Evolutionary conservation across 495 filamentous ascomycete genomes (phyloP).

Genomic region (Hyaloscypha variabilis): DNA sequence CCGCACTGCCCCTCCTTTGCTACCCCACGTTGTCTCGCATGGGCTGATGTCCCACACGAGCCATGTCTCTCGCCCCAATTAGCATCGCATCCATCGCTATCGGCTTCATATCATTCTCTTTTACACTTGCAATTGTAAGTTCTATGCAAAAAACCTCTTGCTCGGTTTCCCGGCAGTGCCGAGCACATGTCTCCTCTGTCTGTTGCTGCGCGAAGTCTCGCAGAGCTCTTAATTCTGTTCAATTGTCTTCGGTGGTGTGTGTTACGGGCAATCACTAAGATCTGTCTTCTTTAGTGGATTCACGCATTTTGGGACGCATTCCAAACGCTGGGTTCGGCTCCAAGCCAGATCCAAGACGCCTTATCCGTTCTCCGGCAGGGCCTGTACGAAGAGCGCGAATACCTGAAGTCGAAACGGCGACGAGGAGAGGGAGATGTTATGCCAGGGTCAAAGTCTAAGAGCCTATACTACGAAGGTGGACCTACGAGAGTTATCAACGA

Average conservation of each 20-base stretch:
- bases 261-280: background rate
- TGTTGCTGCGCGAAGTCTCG: background rate
- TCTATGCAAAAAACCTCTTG: background rate
- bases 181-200: background rate
- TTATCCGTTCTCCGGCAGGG: conserved; percentile 26
- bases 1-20: background rate
- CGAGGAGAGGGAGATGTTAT: background rate
- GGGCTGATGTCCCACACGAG: background rate
- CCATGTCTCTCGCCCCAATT: conserved; percentile 25
- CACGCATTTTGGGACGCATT: conserved; percentile 28
- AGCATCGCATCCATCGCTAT: conserved; percentile 24
- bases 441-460: background rate
- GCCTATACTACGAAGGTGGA: conserved; percentile 23
- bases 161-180: background rate
- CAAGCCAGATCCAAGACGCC: conserved; percentile 24
- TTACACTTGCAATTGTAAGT: conserved; percentile 24
- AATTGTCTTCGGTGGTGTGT: background rate
- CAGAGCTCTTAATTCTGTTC: background rate
- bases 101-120: conserved; percentile 31
- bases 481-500: conserved; percentile 28
- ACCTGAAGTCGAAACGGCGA: conserved; percentile 25
- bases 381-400: conserved; percentile 30
- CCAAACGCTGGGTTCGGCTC: conserved; percentile 23
- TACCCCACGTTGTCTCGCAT: conserved; percentile 1
- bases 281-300: conserved; percentile 7